phyloP scores from a whole-genome alignment of 1,284 basidiomycete species.

The Trichosporon faecale region DNA sequence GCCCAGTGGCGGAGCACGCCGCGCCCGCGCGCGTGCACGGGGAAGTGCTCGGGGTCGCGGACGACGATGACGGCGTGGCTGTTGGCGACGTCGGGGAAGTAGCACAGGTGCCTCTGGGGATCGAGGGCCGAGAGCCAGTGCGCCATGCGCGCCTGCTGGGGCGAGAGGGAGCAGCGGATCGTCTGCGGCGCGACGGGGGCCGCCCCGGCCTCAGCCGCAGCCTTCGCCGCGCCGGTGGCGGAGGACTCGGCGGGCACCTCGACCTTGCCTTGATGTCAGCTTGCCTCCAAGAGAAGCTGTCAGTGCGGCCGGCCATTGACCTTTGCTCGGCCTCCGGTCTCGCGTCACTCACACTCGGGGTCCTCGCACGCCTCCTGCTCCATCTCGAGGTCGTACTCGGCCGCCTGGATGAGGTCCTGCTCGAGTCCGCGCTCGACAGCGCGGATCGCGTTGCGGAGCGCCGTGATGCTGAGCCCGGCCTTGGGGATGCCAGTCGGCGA shows the following conservation, averaged over 20 bases:
- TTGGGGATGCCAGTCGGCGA: slow-evolving; percentile 26
- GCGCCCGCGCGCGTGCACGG: slow-evolving; percentile 41
- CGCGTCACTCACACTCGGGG: not conserved
- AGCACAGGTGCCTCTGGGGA: slow-evolving; percentile 39
- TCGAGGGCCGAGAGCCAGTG: slow-evolving; percentile 40
- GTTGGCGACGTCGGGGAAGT: slow-evolving; percentile 45
- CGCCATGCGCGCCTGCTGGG: slow-evolving; percentile 41
- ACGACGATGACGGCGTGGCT: slow-evolving; percentile 46
- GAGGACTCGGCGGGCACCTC: not conserved
- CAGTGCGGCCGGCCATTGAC: too few species aligned
- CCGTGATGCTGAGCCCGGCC: slow-evolving; percentile 30
- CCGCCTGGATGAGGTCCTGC: slow-evolving; percentile 35
- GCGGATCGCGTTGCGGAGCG: slow-evolving; percentile 36
- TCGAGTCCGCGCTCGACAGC: slow-evolving; percentile 40
- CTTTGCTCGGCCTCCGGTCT: not conserved
- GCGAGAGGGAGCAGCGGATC: slow-evolving; percentile 34
- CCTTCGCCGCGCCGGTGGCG: not conserved
- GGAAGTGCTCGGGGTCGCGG: slow-evolving; percentile 38
- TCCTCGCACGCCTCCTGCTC: slow-evolving; percentile 4
- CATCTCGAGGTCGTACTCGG: slow-evolving; percentile 18
- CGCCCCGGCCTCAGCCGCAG: not conserved
- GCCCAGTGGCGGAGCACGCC: slow-evolving; percentile 46
- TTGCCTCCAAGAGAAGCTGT: not conserved
- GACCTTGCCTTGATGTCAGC: not conserved
- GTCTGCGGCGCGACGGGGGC: slow-evolving; percentile 17